A percentile compares a stretch with the other conserved stretches of the same genome.
Conservation (phyloP, 371 early-diverging fungal genomes). For the Mitosporidium daphniae region DNA sequence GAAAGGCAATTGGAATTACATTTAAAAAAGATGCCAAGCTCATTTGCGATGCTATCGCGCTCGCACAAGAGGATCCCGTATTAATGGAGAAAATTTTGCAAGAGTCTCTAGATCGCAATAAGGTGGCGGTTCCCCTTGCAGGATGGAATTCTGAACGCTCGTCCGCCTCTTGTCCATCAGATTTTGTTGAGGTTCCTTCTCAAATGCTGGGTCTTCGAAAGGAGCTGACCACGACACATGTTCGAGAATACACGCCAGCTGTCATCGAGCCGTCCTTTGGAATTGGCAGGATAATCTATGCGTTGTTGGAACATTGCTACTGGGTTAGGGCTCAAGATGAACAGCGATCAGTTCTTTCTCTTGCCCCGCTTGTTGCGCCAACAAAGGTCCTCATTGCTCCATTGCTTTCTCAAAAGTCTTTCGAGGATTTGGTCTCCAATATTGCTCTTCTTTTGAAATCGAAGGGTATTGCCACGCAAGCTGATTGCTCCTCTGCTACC, state of each 20-base stretch:
- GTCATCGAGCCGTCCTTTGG: slow-evolving; percentile 99
- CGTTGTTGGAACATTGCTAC: slow-evolving; percentile 79
- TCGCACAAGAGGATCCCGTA: too few species aligned
- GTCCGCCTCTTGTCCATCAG: too few species aligned
- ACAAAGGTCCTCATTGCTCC: slow-evolving; percentile 19
- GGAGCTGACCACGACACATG: too few species aligned
- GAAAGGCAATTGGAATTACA: slow-evolving; percentile 30
- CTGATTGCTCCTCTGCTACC: slow-evolving; percentile 51
- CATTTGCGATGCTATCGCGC: slow-evolving; percentile 39
- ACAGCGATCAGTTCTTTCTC: slow-evolving; percentile 16
- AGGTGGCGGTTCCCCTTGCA: too few species aligned
- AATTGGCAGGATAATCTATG: slow-evolving; percentile 89
- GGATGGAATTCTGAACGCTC: too few species aligned
- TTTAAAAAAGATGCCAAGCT: slow-evolving; percentile 59
- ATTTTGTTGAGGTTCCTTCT: too few species aligned
- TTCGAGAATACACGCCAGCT: slow-evolving; percentile 79
- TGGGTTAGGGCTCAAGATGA: slow-evolving; percentile 55
- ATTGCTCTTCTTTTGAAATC: slow-evolving; percentile 16
- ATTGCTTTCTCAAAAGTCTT: slow-evolving; percentile 4
- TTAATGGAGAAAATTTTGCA: too few species aligned
- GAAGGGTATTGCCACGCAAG: slow-evolving; percentile 22
- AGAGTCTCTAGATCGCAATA: too few species aligned
- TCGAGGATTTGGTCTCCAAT: slow-evolving; percentile 1
- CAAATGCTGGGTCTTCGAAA: too few species aligned
- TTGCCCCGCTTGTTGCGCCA: slow-evolving; percentile 44